Evolutionary conservation across 768 basidiomycete genomes (phyloP), one percentile per base, ranked within the genome.

Genomic region (Rhizopogon vinicolor): DNA sequence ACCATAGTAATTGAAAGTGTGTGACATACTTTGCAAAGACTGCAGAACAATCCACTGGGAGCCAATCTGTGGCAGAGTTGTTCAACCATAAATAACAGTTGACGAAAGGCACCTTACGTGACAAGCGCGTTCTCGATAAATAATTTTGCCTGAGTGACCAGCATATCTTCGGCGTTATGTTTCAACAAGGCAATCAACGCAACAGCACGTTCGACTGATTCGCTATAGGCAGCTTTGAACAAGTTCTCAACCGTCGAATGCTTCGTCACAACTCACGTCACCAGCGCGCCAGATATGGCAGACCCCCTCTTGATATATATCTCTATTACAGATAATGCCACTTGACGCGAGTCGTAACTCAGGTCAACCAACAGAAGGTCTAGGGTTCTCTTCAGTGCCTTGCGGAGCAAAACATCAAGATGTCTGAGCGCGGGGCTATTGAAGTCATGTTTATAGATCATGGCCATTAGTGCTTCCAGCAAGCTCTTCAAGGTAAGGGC

Each of bases 391-490:
- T 75, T 64, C 13, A 87, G 73, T 0, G 86, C 83, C 49, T 69
- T 75, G 39, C 82, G 78, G 2, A 89, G 69, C 13, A 69, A 59
- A 31, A 71, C 74, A 45, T 84, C 82, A 29, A 88, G 75, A 61
- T 82, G 81, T 49, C 68, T 74, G 52, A 91, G 71, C 13, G 77
- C 67, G 18, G 61, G 67, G 50, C 76, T 78, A 44, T 83, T 83
- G 55, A 91, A 80, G 63, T 91, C 84, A 57, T 89, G 85, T 71
- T 91, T 91, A 69, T 85, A 83, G 19, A 88, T 77, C 57, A 85
- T 74, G 42, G 89, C 80, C 54, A 86, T 76, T 22, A 89, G 61
- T 1, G 79, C 72, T 69, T 90, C 87, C 43, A 91, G 69, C 42
- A 88, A 63, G 51, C 74, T 78, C 62, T 89, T 87, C 57, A 82